Conservation (phyloP, 352 stramenopile species). For the Globisporangium radiosum region DNA sequence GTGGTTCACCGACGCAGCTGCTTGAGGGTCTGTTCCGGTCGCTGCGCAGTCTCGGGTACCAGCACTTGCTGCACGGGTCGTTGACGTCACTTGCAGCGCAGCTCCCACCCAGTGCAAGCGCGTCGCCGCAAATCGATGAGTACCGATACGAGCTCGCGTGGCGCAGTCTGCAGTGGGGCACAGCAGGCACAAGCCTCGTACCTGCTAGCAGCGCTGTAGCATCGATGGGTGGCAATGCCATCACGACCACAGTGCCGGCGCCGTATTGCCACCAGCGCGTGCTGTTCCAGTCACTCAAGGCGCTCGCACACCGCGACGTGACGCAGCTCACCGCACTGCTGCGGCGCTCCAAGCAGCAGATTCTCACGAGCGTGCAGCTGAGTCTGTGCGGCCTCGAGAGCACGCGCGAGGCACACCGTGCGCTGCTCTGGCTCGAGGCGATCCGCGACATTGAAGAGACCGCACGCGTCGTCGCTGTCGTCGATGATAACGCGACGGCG, state of each 20-base stretch:
- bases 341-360: constrained; percentile 33
- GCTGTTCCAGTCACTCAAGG: constrained; percentile 46
- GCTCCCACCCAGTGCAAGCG: neutral
- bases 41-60: constrained; percentile 61
- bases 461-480: constrained; percentile 8
- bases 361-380: constrained; percentile 45
- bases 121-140: constrained; percentile 25
- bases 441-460: constrained; percentile 62
- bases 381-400: constrained; percentile 66
- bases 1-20: neutral
- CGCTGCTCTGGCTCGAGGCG: constrained; percentile 46
- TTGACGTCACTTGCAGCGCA: constrained; percentile 23
- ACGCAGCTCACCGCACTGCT: constrained; percentile 27
- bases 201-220: neutral
- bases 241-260: neutral
- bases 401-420: constrained; percentile 49
- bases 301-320: constrained; percentile 50
- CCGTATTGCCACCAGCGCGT: constrained; percentile 47
- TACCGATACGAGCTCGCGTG: constrained; percentile 76
- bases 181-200: constrained; percentile 17
- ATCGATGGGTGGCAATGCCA: neutral
- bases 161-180: constrained; percentile 74
- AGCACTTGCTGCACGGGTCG: constrained; percentile 61
- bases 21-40: constrained; percentile 53
- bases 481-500: neutral